Conservation (phyloP, 768 basidiomycete genomes). For the Terana coerulea region DNA sequence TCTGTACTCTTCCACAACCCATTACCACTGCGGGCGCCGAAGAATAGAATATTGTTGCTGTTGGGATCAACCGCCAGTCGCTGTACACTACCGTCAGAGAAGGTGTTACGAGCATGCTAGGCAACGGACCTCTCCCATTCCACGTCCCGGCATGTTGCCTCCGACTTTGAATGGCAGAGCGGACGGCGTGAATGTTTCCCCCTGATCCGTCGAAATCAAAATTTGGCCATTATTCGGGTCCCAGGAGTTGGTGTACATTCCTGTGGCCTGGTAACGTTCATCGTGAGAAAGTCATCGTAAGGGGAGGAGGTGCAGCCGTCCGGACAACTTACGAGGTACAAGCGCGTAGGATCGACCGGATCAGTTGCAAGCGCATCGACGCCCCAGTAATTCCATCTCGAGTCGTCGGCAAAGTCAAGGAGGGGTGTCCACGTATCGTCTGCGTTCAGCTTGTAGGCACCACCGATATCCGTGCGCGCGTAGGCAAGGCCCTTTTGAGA, state of each 20-base stretch:
- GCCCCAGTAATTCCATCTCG: constrained; percentile 48
- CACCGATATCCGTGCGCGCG: constrained; percentile 67
- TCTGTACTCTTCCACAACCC: constrained; percentile 67
- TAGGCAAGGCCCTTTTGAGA: constrained; percentile 57
- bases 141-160: constrained; percentile 68
- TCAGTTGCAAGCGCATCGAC: constrained; percentile 54
- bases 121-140: constrained; percentile 50
- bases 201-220: constrained; percentile 56
- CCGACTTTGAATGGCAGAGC: constrained; percentile 62
- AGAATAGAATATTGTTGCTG: constrained; percentile 56
- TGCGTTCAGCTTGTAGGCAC: constrained; percentile 58
- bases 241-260: constrained; percentile 61
- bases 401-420: constrained; percentile 47
- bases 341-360: constrained; percentile 49
- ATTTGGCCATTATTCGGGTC: constrained; percentile 64
- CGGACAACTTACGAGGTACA: constrained; percentile 41
- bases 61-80: constrained; percentile 63
- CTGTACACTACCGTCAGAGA: constrained; percentile 26
- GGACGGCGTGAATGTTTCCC: constrained; percentile 50
- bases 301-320: background rate
- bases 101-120: background rate
- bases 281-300: background rate
- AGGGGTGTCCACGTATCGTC: constrained; percentile 63
- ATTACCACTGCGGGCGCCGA: constrained; percentile 61
- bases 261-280: constrained; percentile 39